Conservation (phyloP, 176 grass and related monocot genomes). For the Echinochloa phyllopogon region DNA sequence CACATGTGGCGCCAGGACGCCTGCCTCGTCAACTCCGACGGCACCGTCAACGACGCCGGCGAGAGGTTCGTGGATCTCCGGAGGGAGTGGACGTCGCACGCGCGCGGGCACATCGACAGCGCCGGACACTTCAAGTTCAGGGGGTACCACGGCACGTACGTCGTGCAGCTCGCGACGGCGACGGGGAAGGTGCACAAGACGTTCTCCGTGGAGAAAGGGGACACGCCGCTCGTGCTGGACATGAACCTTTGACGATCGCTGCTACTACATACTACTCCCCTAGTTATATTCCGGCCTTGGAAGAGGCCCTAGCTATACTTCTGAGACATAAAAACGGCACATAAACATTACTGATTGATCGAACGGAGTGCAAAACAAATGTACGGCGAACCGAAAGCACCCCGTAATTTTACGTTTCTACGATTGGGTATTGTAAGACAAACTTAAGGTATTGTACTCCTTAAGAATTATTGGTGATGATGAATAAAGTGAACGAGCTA, state of each 20-base stretch:
- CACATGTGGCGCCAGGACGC: constrained; percentile 65
- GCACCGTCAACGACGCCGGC: constrained; percentile 72
- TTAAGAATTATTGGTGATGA: constrained; percentile 23
- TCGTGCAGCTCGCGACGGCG: constrained; percentile 52
- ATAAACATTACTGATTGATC: constrained; percentile 4
- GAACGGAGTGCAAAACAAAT: not conserved
- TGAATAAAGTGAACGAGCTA: constrained; percentile 51
- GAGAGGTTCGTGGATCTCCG: constrained; percentile 50
- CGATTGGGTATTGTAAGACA: constrained; percentile 42
- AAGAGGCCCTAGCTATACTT: not conserved
- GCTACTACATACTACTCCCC: not conserved
- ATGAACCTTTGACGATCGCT: constrained; percentile 50
- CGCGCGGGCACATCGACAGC: constrained; percentile 51
- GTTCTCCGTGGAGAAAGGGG: constrained; percentile 79
- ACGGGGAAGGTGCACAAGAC: constrained; percentile 49
- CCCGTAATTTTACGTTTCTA: constrained; percentile 10
- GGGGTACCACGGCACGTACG: constrained; percentile 63
- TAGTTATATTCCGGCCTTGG: not conserved
- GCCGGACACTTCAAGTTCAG: constrained; percentile 66
- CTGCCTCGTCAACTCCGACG: constrained; percentile 68
- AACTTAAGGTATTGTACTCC: constrained; percentile 52
- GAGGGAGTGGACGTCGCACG: constrained; percentile 70
- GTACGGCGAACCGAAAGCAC: constrained; percentile 2
- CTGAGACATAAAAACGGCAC: not conserved
- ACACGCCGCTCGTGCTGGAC: constrained; percentile 58